These are phyloP conservation scores for Geum urbanum DNA, from an alignment of 306 rosid species.

Conservation along the genomic window DNA sequence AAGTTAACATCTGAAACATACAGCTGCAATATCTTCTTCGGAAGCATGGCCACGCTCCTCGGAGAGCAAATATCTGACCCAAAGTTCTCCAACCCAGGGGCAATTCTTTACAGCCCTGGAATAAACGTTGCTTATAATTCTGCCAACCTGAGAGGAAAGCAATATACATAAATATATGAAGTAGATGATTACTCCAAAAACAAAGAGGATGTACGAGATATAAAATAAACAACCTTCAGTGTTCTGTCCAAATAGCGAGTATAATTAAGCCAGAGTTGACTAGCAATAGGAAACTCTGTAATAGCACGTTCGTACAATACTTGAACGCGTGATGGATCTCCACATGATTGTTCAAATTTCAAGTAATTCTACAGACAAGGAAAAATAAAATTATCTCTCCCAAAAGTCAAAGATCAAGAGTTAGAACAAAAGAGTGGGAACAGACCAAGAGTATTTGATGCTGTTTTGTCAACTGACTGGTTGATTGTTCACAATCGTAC, in stretches of 20 bases:
- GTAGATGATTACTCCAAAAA: constrained; percentile 6
- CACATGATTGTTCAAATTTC: constrained; percentile 74
- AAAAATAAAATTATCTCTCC: constrained; percentile 3
- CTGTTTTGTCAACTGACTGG: neutral
- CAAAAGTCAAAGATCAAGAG: neutral
- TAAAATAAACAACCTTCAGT: constrained; percentile 58
- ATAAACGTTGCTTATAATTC: constrained; percentile 51
- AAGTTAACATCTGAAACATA: constrained; percentile 39
- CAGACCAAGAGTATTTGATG: constrained; percentile 6
- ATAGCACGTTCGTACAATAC: constrained; percentile 79
- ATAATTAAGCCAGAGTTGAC: constrained; percentile 86
- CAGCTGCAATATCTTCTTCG: constrained; percentile 65
- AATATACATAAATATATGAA: constrained; percentile 6
- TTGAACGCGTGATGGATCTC: constrained; percentile 78
- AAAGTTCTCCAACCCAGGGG: constrained; percentile 85
- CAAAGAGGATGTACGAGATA: neutral
- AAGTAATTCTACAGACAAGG: constrained; percentile 60
- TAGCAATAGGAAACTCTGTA: constrained; percentile 69
- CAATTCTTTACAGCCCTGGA: constrained; percentile 85
- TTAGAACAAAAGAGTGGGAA: neutral
- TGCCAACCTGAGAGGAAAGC: constrained; percentile 55
- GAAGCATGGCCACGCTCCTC: constrained; percentile 75
- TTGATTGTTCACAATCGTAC: neutral
- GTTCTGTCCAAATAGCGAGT: constrained; percentile 75
- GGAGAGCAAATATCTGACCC: constrained; percentile 74